phyloP scores from a whole-genome alignment of 2,329 filamentous ascomycete species.

The Dactylella cylindrospora region DNA sequence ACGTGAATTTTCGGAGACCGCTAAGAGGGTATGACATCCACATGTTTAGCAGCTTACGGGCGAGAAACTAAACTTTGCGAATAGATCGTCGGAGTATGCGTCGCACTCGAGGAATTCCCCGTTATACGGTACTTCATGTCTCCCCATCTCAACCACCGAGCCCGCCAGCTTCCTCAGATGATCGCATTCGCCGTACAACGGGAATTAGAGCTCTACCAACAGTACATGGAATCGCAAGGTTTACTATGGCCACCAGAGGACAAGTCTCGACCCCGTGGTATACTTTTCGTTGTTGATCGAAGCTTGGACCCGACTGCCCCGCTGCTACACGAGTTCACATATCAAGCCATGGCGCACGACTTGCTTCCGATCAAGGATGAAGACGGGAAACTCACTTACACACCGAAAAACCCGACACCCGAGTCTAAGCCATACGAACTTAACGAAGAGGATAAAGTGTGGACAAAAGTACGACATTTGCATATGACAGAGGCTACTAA shows the following conservation, averaged over 20 bases:
- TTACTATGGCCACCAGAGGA: slow-evolving; percentile 31
- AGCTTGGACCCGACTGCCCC: slow-evolving; percentile 91
- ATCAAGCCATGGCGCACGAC: slow-evolving; percentile 97
- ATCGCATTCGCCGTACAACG: slow-evolving; percentile 88
- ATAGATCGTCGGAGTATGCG: slow-evolving; percentile 81
- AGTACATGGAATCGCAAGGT: slow-evolving; percentile 49
- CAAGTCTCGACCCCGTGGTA: slow-evolving; percentile 70
- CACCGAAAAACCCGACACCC: slow-evolving; percentile 66
- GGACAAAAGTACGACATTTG: slow-evolving; percentile 88
- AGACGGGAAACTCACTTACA: slow-evolving; percentile 79
- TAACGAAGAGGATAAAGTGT: slow-evolving; percentile 85
- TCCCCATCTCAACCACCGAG: slow-evolving; percentile 73
- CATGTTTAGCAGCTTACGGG: neutral
- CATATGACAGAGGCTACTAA: slow-evolving; percentile 99
- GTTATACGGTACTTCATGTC: slow-evolving; percentile 84
- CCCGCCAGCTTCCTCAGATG: slow-evolving; percentile 80
- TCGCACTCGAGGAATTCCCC: slow-evolving; percentile 89
- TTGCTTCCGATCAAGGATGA: slow-evolving; percentile 82
- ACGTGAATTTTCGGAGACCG: slow-evolving; percentile 77
- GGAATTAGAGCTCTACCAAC: slow-evolving; percentile 83
- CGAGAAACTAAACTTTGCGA: slow-evolving; percentile 1
- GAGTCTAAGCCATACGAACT: slow-evolving; percentile 91
- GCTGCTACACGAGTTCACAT: slow-evolving; percentile 92
- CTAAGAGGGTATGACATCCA: slow-evolving; percentile 70
- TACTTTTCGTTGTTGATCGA: slow-evolving; percentile 83